phyloP scores from a whole-genome alignment of 805 yeast species.

The Ogataea paraovalis region DNA sequence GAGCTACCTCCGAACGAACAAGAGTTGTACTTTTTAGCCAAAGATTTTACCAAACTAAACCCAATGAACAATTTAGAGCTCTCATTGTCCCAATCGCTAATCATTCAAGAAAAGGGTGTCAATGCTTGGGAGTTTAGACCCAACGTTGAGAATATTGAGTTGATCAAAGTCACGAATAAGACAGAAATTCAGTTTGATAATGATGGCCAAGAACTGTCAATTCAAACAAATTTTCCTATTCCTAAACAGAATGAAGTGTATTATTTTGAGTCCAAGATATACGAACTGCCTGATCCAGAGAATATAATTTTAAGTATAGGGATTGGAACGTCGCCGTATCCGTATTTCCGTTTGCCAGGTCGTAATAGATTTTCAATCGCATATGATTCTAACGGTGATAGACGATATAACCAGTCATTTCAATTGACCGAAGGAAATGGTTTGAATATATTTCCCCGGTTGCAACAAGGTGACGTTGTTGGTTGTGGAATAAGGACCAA shows the following conservation, averaged over 20 bases:
- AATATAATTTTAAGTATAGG: constrained; percentile 68
- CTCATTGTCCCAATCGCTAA: constrained; percentile 52
- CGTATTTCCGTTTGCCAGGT: constrained; percentile 91
- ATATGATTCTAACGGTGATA: constrained; percentile 82
- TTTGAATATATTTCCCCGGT: constrained; percentile 50
- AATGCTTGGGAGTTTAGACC: constrained; percentile 84
- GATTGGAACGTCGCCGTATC: constrained; percentile 82
- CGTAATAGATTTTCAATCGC: constrained; percentile 78
- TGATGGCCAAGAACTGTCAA: constrained; percentile 43
- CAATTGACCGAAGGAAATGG: constrained; percentile 36
- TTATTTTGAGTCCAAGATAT: constrained; percentile 84
- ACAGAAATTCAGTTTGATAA: constrained; percentile 55
- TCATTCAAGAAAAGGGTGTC: constrained; percentile 84
- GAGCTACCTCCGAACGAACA: constrained; percentile 67
- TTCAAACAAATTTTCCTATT: constrained; percentile 79
- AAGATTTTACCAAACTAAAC: constrained; percentile 42
- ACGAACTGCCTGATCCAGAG: constrained; percentile 57
- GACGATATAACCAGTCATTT: constrained; percentile 80
- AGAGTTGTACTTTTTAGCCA: constrained; percentile 63
- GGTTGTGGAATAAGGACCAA: constrained; percentile 87
- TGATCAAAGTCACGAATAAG: constrained; percentile 60
- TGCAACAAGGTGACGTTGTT: constrained; percentile 82
- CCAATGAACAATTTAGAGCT: constrained; percentile 34
- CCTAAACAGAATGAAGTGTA: constrained; percentile 81
- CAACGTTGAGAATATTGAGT: constrained; percentile 49